Evolutionary conservation across 2,329 filamentous ascomycete genomes (phyloP), one percentile per base, ranked within the genome.

Genomic region (Colletotrichum sp.): DNA sequence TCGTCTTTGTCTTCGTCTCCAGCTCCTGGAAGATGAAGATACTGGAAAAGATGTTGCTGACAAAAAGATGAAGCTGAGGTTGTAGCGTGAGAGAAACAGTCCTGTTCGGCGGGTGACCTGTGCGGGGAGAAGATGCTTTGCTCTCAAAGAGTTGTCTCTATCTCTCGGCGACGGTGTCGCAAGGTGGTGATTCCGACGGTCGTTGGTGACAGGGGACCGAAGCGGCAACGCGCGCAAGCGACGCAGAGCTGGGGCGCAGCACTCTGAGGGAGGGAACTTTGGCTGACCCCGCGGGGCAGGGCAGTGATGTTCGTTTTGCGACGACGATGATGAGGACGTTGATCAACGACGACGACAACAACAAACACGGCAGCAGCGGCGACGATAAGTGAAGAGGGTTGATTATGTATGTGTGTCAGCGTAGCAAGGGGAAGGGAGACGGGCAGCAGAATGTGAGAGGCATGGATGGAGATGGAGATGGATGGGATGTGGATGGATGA

Each of bases 331-430:
- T 43, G 48, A 60, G 22, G 66, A 68, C 22, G 66, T 28, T 39
- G 52, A 28, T 43, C 32, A 60, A 39, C 27, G 22, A 28, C 25
- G 16, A 43, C 16, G 2, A 43, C 43, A 22, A 22, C n/a, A 48
- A 22, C 16, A 4, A 22, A 10, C 2, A n/a, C n/a, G 43, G 43
- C 43, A n/a, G 43, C n/a, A 13, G n/a, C 43, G n/a, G 27, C 27
- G 16, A 60, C 30, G 32, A 34, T 18, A 25, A 28, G 62, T 60
- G 66, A 70, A 52, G 36, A 52, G 22, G 56, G 34, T 39, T 43
- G 67, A 61, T 52, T 55, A 62, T 70, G 55, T 70, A 70, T 69
- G 67, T 62, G 56, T 48, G 55, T 70, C 67, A 62, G 66, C 66
- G 28, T 60, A 48, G 67, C 36, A 43, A 39, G 34, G 28, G 27